Percentiles rank a stretch among this genome's conserved stretches.
phyloP scores from a whole-genome alignment of 2,329 filamentous ascomycete species.

The Botrytis fabae region DNA sequence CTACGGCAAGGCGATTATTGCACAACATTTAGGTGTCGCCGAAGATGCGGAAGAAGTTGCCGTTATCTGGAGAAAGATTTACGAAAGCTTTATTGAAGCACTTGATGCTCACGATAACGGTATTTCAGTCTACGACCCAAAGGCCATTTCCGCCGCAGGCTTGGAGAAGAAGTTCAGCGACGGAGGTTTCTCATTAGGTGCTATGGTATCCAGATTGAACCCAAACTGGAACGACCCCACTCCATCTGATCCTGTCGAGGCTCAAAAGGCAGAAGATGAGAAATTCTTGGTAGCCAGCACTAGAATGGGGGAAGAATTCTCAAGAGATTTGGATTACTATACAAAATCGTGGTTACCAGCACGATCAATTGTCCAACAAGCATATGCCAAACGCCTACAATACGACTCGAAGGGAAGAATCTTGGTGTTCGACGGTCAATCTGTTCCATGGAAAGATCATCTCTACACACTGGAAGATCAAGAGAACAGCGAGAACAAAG shows the following conservation, averaged over 20 bases:
- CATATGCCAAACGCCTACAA: conserved; percentile 68
- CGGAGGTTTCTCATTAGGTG: conserved; percentile 79
- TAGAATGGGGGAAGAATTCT: conserved; percentile 88
- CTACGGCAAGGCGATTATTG: conserved; percentile 84
- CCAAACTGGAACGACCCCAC: conserved; percentile 72
- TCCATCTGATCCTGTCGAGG: conserved; percentile 54
- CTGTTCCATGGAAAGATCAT: conserved; percentile 95
- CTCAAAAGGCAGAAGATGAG: conserved; percentile 75
- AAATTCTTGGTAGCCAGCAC: conserved; percentile 75
- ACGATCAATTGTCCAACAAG: conserved; percentile 71
- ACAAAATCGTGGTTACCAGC: conserved; percentile 82
- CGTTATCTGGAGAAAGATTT: conserved; percentile 83
- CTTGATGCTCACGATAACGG: conserved; percentile 98
- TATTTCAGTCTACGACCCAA: conserved; percentile 76
- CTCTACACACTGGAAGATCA: conserved; percentile 82
- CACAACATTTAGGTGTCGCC: conserved; percentile 60
- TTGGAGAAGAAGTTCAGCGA: conserved; percentile 81
- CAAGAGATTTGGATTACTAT: conserved; percentile 76
- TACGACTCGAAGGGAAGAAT: conserved; percentile 75
- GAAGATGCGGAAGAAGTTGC: conserved; percentile 66
- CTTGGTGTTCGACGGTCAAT: conserved; percentile 73
- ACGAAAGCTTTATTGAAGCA: conserved; percentile 90
- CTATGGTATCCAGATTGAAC: conserved; percentile 79
- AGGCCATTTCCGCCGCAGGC: conserved; percentile 65
- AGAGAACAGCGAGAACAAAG: conserved; percentile 52